phyloP scores from a whole-genome alignment of 208 protist species.

The Crithidia expoeki region DNA sequence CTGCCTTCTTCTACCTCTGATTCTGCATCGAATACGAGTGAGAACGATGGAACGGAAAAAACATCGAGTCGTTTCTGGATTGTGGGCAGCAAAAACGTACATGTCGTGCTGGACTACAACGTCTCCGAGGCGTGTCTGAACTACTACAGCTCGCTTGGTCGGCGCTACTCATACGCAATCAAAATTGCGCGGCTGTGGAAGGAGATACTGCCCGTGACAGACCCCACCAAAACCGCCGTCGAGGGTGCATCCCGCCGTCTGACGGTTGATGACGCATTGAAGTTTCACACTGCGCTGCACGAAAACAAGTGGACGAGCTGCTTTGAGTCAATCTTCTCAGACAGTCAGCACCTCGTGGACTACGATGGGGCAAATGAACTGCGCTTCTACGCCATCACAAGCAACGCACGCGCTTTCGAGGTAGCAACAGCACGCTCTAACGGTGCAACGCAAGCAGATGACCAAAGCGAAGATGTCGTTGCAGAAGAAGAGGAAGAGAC shows the following conservation, averaged over 20 bases:
- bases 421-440: neutral
- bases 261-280: slow-evolving; percentile 10
- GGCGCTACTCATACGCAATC: slow-evolving; percentile 39
- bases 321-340: slow-evolving; percentile 55
- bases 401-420: slow-evolving; percentile 16
- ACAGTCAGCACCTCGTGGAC: slow-evolving; percentile 56
- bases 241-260: neutral
- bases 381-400: slow-evolving; percentile 59
- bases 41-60: neutral
- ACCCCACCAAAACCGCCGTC: neutral
- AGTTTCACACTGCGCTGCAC: slow-evolving; percentile 37
- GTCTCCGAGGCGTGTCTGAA: slow-evolving; percentile 35
- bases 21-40: too few relatives aligned
- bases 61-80: slow-evolving; percentile 50
- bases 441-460: neutral
- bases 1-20: neutral
- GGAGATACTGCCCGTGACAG: slow-evolving; percentile 12
- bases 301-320: slow-evolving; percentile 43
- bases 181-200: slow-evolving; percentile 37
- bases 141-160: slow-evolving; percentile 17
- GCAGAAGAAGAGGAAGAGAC: neutral
- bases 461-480: neutral
- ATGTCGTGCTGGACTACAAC: slow-evolving; percentile 59
- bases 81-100: slow-evolving; percentile 51
- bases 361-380: slow-evolving; percentile 38